Base-by-base conservation (phyloP, 2,329 filamentous ascomycete genomes). In the Alternaria atra region DNA sequence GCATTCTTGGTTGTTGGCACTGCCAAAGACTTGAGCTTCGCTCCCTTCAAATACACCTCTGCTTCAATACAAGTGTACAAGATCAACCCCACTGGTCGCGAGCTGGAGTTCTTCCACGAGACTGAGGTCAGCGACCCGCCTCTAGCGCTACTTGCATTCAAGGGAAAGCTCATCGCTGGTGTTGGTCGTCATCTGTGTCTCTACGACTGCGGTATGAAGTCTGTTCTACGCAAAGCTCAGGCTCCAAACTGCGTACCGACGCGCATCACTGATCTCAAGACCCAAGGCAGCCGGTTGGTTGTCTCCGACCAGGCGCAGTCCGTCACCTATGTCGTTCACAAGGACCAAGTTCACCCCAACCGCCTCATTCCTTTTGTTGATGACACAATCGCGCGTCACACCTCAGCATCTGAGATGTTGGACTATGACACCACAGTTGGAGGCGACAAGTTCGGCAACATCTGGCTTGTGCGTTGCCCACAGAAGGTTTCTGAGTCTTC, bases 371-470 rank as follows among this genome's bases (percentile, higher is more conserved):
- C 94, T 0, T 99, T 99, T 73, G 92, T 87, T 17, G 95, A 99
- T 75, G 95, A 99, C 76, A 91, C 90, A 6, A 86, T 97, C 62
- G 86, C 93, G 52, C 89, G 95, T 32, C 98, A 94, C 92, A 97
- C 93, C 1, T 97, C 93, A 0, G 91, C 91, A 68, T 91, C 91
- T 1, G 87, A 93, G 3, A 97, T 99, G 93, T 90, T 98, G 2
- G 95, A 99, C 80, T 99, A 99, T 79, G 95, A 99, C 77, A 97
- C 95, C 1, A 89, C 92, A 25, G 94, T 93, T 3, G 95, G 94
- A 35, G 94, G 94, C 35, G 95, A 99, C 82, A 98, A 97, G 76
- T 99, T 99, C 68, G 96, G 95, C 62, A 99, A 99, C 72, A 81
- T 99, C 15, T 99, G 93, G 90, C 87, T 99, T 44, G 85, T 99